A percentile compares a stretch with the other conserved stretches of the same genome.
These are phyloP conservation scores for Collybia nuda DNA, from an alignment of 768 basidiomycete species.

Conservation along the genomic window DNA sequence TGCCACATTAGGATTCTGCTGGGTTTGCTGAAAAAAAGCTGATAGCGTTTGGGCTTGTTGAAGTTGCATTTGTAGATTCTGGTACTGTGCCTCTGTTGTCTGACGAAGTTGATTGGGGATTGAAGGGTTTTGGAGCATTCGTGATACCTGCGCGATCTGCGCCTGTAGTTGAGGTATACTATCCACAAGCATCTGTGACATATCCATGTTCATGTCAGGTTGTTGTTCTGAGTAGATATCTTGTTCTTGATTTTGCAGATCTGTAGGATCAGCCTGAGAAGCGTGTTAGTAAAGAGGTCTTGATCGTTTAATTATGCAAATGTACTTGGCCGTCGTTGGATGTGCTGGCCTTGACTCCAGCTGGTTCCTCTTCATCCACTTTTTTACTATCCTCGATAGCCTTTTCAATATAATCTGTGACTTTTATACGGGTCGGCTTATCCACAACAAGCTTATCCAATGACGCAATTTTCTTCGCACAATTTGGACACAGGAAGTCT, in stretches of 20 bases:
- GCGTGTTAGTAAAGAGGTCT: background rate
- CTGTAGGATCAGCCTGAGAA: conserved; percentile 14
- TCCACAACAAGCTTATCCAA: conserved; percentile 85
- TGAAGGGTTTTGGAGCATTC: conserved; percentile 77
- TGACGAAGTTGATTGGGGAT: conserved; percentile 73
- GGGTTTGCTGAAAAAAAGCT: conserved; percentile 55
- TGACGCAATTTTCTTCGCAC: conserved; percentile 83
- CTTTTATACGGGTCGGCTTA: conserved; percentile 74
- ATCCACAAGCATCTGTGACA: conserved; percentile 70
- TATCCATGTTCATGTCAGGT: conserved; percentile 61
- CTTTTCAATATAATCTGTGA: conserved; percentile 80
- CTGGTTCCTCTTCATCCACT: conserved; percentile 51
- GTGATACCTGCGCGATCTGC: conserved; percentile 76
- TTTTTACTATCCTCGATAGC: conserved; percentile 76
- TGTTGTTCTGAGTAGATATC: conserved; percentile 77
- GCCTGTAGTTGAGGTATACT: conserved; percentile 83
- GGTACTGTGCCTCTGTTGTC: conserved; percentile 81
- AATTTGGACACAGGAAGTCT: conserved; percentile 93
- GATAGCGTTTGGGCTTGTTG: conserved; percentile 76
- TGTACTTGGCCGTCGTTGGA: conserved; percentile 36
- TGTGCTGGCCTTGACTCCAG: conserved; percentile 16
- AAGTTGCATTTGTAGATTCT: conserved; percentile 77
- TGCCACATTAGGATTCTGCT: conserved; percentile 34
- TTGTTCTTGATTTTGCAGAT: conserved; percentile 39
- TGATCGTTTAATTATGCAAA: background rate